Base-by-base conservation (phyloP, 2,329 filamentous ascomycete species). In the Trichoderma sp. region DNA sequence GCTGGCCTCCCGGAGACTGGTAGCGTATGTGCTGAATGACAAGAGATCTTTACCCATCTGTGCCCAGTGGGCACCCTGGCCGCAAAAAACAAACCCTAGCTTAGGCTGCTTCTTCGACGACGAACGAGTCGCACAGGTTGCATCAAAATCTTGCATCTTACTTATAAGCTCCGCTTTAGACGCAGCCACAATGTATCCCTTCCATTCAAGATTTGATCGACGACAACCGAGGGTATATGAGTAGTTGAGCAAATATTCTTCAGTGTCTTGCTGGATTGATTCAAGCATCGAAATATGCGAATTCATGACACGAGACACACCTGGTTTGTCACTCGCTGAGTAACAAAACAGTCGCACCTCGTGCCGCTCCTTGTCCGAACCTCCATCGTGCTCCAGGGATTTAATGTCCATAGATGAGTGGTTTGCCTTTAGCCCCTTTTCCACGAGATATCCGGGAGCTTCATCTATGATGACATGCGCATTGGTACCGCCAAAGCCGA, bases 401-500 rank as follows among this genome's bases (percentile, higher is more conserved):
- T 27, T 29, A 24, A 73, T 74, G 19, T 74, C 52, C 6, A 77
- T 79, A 67, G 78, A 80, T 67, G 76, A 81, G 68, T 83, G 79
- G 14, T 81, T 79, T 4, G 77, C 80, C 6, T 70, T 55, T 29
- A 84, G 63, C 1, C 75, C 75, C n/a, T 76, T 76, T 43, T 77
- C 73, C 4, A 75, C 71, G 5, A 85, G 73, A 65, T 83, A 84
- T 21, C 77, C 76, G 3, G 80, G 77, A 3, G 82, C 82, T 68
- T 85, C 83, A 53, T 87, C 85, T 58, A 87, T 70, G 49, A 87
- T 83, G 1, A 83, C 80, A 71, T 88, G 86, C 1, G 82, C 83
- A 61, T 88, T 88, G 4, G 85, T 86, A 52, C 87, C 87, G 1
- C 87, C 87, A 72, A 85, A 88, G 2, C 87, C 86, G 72, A 88